These are phyloP conservation scores for Neltuma alba DNA, from an alignment of 306 rosid genomes.

Conservation along the genomic window DNA sequence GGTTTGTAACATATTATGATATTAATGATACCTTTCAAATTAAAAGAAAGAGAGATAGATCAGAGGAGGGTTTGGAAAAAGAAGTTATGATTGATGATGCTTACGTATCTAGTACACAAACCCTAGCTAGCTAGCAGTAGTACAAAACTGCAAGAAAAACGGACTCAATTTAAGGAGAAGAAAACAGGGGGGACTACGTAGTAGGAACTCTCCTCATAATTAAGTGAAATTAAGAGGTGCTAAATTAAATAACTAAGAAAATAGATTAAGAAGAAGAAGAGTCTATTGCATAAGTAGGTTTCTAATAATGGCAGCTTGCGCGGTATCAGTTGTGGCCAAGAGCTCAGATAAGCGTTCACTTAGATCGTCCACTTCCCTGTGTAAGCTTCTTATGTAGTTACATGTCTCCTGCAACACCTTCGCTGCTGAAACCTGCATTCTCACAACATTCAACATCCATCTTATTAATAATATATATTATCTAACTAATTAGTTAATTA, in stretches of 20 bases:
- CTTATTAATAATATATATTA: too few relatives aligned
- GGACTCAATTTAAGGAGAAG: slow-evolving; percentile 7
- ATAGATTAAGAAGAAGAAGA: neutral
- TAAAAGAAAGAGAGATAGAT: too few relatives aligned
- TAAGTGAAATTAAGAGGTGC: neutral
- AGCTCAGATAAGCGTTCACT: slow-evolving; percentile 87
- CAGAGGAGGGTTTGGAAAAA: too few relatives aligned
- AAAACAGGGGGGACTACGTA: neutral
- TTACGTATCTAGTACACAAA: slow-evolving; percentile 20
- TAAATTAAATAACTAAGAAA: neutral
- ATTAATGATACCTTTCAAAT: too few relatives aligned
- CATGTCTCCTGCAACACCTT: slow-evolving; percentile 87
- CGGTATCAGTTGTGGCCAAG: slow-evolving; percentile 76
- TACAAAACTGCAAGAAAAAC: slow-evolving; percentile 17
- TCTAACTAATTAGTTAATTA: too few relatives aligned
- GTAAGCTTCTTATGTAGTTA: slow-evolving; percentile 79
- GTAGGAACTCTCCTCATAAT: neutral
- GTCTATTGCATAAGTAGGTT: slow-evolving; percentile 72
- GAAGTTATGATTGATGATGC: slow-evolving; percentile 12
- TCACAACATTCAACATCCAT: neutral
- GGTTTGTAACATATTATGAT: too few relatives aligned
- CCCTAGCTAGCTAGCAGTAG: too few relatives aligned
- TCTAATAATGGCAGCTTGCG: slow-evolving; percentile 92
- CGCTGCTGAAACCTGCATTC: slow-evolving; percentile 66
- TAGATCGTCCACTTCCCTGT: slow-evolving; percentile 88